Evolutionary conservation across 306 rosid species (phyloP), one percentile per base, ranked within the genome.

Genomic region (Cucurbita maxima): DNA sequence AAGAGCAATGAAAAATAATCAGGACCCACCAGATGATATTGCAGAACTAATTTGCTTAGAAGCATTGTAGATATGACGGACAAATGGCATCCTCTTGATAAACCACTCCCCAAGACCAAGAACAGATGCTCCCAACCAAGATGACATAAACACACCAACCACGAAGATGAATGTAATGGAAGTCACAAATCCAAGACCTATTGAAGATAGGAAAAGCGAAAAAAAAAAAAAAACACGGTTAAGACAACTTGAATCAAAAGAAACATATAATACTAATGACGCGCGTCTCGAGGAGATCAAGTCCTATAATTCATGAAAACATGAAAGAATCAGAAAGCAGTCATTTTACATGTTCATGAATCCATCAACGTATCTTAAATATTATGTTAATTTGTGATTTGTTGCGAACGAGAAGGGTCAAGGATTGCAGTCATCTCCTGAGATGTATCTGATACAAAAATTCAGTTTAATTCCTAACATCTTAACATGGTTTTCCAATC

Each of bases 111-210:
- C 97, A 72, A 91, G 97, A 59, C 89, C 87, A 73, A 91, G 80
- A 68, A 91, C 96, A 81, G 97, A 91, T 63, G 97, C 87, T 58
- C 97, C 97, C 90, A 91, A 75, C 97, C 97, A 91, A 40, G 97
- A 91, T 69, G 97, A 91, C 97, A 91, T 91, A 86, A 91, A 88
- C 79, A 91, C 92, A 80, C 97, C 97, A 5, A 91, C 85, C 86
- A 91, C 51, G 88, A 91, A 91, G 84, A 91, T 88, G 88, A 91
- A 91, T 12, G 92, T 84, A 61, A 91, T 88, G 77, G 97, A 91
- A 82, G 97, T 91, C 72, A 91, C 79, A 63, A 91, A 91, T 77
- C 97, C 97, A 80, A 91, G 96, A 79, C 97, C 97, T 91, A 80
- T 69, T 58, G 50, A 78, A 74, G 45, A 58, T 75, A 36, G 59